Evolutionary conservation across 495 filamentous ascomycete genomes (phyloP), one percentile per base, ranked within the genome.

Genomic region (Geopyxis carbonaria): DNA sequence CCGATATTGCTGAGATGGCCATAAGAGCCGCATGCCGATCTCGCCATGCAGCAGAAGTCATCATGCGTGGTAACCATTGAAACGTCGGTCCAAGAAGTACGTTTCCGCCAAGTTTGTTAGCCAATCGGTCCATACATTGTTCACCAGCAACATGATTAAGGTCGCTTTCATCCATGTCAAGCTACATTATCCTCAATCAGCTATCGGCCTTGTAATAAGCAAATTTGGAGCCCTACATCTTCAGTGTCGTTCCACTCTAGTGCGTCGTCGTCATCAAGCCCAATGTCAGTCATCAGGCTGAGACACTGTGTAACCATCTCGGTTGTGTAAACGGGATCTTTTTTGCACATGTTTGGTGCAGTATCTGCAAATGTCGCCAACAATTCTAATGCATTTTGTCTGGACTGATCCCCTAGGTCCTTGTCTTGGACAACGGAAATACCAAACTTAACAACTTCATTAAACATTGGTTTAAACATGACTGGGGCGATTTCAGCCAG

Each of bases 231-330:
- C 65, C 78, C 55, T 59, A 84, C 77, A 66, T 99, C 91, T 50
- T 99, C 89, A 21, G 80, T 79, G 4, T 71, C 68, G 47, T 93
- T 80, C 91, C 91, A 99, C 48, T 94, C 91, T 9, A 71, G 64
- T 4, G 87, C 91, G 66, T 94, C 80, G 22, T 99, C 87, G 46
- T 99, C 91, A 45, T 95, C 91, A 37, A 72, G 65, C 24, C 87
- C 91, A 44, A 99, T 76, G 59, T 99, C 91, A n/a, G 91, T 99
- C 91, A 99, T 95, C 51, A 99, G 61, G 47, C 89, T 95, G 46
- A 99, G 64, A 56, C 91, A 99, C 60, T 99, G 91, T 0, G 85
- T 95, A 48, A 99, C 86, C 91, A 99, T 99, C 45, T 93, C 82
- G 36, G 67, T 71, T 5, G 86, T 87, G 59, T 91, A 99, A 11